Evolutionary conservation across 208 protist genomes (phyloP).

Genomic region (Acanthamoeba royreba): DNA sequence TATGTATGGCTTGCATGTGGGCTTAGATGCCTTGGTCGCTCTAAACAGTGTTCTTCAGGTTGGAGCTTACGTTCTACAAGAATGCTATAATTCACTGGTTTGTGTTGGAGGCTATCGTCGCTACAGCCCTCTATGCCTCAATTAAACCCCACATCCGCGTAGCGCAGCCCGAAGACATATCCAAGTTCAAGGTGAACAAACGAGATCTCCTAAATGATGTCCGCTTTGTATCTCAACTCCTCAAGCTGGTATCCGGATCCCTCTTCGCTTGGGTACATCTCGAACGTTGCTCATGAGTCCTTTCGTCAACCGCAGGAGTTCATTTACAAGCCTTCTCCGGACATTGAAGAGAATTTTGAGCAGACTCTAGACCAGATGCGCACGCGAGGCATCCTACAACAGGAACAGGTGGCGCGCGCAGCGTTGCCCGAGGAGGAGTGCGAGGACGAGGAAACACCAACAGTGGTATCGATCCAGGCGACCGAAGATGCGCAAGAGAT

Average conservation of each 20-base stretch:
- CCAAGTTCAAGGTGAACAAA: neutral
- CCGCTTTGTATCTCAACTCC: neutral
- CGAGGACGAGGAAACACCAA: neutral
- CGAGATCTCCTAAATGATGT: neutral
- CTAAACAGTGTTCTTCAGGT: neutral
- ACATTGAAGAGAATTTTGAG: constrained; percentile 17
- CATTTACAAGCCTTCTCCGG: constrained; percentile 20
- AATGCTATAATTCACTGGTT: constrained; percentile 44
- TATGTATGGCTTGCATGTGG: neutral
- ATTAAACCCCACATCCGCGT: neutral
- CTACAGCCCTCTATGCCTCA: neutral
- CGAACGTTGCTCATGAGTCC: neutral
- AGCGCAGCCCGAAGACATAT: neutral
- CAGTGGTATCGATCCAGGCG: neutral
- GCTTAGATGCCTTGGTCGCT: too few relatives aligned
- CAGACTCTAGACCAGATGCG: neutral
- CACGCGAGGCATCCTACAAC: neutral
- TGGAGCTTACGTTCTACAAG: constrained; percentile 45
- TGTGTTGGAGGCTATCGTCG: constrained; percentile 18
- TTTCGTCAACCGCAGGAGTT: neutral
- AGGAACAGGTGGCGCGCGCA: neutral
- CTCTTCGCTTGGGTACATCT: too few relatives aligned
- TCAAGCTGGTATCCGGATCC: neutral
- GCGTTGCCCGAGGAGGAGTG: neutral
- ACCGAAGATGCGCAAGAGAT: neutral